phyloP scores from a whole-genome alignment of 179 eudicot genomes.

The Nepenthes alata region DNA sequence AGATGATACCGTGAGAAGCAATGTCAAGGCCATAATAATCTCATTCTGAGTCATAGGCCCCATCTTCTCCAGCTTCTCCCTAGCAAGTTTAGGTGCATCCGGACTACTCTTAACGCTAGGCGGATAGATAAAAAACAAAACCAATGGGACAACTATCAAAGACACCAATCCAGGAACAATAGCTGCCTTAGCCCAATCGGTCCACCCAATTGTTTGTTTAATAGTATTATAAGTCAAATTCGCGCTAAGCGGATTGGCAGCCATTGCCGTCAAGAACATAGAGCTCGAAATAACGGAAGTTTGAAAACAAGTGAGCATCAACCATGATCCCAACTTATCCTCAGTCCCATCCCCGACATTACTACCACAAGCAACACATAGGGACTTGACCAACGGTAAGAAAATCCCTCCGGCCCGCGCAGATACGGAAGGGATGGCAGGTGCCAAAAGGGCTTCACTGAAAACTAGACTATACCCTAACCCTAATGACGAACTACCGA shows the following conservation, averaged over 20 bases:
- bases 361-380: slow-evolving; percentile 83
- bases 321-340: slow-evolving; percentile 62
- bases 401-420: slow-evolving; percentile 94
- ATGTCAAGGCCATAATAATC: slow-evolving; percentile 75
- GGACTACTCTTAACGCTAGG: slow-evolving; percentile 88
- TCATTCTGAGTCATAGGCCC: slow-evolving; percentile 84
- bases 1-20: slow-evolving; percentile 67
- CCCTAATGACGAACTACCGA: slow-evolving; percentile 61
- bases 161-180: slow-evolving; percentile 87
- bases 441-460: slow-evolving; percentile 75
- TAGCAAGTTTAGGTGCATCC: slow-evolving; percentile 85
- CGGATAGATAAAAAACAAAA: slow-evolving; percentile 75
- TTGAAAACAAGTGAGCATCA: slow-evolving; percentile 91
- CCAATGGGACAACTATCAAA: slow-evolving; percentile 63
- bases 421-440: slow-evolving; percentile 92
- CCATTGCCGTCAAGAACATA: slow-evolving; percentile 96
- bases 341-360: slow-evolving; percentile 92
- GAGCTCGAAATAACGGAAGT: slow-evolving; percentile 79
- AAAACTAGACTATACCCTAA: slow-evolving; percentile 80
- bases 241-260: slow-evolving; percentile 87
- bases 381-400: slow-evolving; percentile 62
- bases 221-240: slow-evolving; percentile 57
- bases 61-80: slow-evolving; percentile 65
- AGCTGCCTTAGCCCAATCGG: slow-evolving; percentile 98
- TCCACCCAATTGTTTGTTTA: slow-evolving; percentile 70